These are phyloP conservation scores for Athelia psychrophila DNA, from an alignment of 1,284 basidiomycete genomes.

Conservation along the genomic window DNA sequence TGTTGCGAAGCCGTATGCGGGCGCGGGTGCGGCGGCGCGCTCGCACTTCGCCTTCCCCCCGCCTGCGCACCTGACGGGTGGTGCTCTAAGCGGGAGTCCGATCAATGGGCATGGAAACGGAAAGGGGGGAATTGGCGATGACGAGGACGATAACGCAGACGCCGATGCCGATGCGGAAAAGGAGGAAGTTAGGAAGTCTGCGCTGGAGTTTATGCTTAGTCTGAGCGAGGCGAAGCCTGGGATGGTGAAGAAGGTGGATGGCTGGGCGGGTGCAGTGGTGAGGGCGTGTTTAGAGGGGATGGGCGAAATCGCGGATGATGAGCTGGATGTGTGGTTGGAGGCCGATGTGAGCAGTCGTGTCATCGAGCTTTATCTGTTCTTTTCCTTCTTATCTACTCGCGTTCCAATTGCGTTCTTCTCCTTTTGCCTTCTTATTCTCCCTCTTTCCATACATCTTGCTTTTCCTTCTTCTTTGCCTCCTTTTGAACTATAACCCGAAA, in stretches of 20 bases:
- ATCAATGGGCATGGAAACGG: slow-evolving; percentile 11
- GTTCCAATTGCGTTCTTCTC: too few relatives aligned
- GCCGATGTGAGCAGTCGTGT: slow-evolving; percentile 56
- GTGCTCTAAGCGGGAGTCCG: too few relatives aligned
- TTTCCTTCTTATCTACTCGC: slow-evolving; percentile 1
- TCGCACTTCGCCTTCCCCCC: slow-evolving; percentile 47
- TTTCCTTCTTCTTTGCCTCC: too few relatives aligned
- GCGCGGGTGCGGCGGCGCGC: slow-evolving; percentile 32
- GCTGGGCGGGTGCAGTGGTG: slow-evolving; percentile 68
- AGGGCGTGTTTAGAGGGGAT: slow-evolving; percentile 76
- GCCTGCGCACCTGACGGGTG: slow-evolving; percentile 13
- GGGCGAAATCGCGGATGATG: slow-evolving; percentile 65
- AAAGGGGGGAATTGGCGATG: slow-evolving; percentile 20
- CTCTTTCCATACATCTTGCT: too few relatives aligned
- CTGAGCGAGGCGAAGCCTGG: slow-evolving; percentile 63
- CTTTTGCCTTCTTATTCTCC: too few relatives aligned
- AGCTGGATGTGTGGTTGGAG: slow-evolving; percentile 52
- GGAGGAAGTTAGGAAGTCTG: slow-evolving; percentile 57
- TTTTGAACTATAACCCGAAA: too few relatives aligned
- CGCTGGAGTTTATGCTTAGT: slow-evolving; percentile 75
- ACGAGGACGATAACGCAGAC: slow-evolving; percentile 28
- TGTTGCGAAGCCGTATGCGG: slow-evolving; percentile 60
- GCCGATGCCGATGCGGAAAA: slow-evolving; percentile 49
- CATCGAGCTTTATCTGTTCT: slow-evolving; percentile 1
- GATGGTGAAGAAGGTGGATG: slow-evolving; percentile 64